Evolutionary conservation across 2,329 filamentous ascomycete species (phyloP).

Genomic region (Zymoseptoria pseudotritici): DNA sequence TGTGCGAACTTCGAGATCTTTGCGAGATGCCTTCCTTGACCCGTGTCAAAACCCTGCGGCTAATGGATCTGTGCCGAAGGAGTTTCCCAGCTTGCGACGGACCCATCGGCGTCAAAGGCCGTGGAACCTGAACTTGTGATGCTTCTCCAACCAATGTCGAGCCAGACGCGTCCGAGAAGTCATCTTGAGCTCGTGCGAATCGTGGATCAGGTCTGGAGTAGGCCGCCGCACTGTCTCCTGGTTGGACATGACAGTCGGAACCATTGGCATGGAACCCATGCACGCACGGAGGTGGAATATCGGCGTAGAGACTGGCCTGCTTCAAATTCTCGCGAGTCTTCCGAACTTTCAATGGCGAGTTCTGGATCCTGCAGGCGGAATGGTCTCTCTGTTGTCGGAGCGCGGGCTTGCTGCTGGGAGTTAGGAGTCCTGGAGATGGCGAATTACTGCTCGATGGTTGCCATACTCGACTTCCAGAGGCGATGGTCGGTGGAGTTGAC

Average conservation of each 20-base stretch:
- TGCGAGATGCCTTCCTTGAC: constrained; percentile 28
- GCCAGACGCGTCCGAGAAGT: constrained; percentile 5
- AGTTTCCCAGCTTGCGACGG: constrained; percentile 13
- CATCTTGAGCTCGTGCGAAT: background rate
- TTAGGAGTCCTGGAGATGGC: constrained; percentile 16
- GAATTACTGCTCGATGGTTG: constrained; percentile 13
- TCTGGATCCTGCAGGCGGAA: constrained; percentile 22
- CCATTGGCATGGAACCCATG: constrained; percentile 1
- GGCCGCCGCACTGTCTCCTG: background rate
- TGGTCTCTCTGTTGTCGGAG: constrained; percentile 27
- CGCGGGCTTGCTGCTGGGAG: constrained; percentile 25
- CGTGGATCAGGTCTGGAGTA: background rate
- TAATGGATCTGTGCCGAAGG: constrained; percentile 27
- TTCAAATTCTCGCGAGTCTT: constrained; percentile 31
- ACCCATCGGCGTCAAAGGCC: constrained; percentile 1
- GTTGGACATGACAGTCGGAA: background rate
- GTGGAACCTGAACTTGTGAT: background rate
- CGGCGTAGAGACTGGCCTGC: constrained; percentile 14
- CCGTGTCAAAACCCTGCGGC: constrained; percentile 29
- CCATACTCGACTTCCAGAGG: constrained; percentile 14
- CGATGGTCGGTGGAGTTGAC: constrained; percentile 12
- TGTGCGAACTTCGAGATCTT: constrained; percentile 22
- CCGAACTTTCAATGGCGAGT: constrained; percentile 28
- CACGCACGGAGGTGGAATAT: constrained; percentile 22
- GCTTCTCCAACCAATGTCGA: constrained; percentile 7